A percentile compares a stretch with the other conserved stretches of the same genome.
phyloP scores from a whole-genome alignment of 768 basidiomycete species.

The Kwoniella sp. region DNA sequence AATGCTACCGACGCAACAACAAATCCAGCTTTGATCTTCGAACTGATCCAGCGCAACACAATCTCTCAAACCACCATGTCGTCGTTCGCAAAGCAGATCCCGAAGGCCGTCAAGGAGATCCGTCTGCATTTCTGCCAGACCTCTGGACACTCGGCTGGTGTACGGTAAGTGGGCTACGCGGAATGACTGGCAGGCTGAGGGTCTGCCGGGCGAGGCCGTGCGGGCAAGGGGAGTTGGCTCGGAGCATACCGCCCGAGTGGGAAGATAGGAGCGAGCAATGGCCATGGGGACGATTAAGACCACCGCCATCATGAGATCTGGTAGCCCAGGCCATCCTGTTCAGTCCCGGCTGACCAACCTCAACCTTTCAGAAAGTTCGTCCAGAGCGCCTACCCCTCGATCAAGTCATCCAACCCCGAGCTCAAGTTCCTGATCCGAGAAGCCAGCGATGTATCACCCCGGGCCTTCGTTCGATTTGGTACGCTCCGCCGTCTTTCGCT shows the following conservation, averaged over 20 bases:
- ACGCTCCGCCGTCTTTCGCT: conserved; percentile 5
- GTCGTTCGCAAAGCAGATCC: conserved; percentile 46
- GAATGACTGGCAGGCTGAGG: too few species aligned
- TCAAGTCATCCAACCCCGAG: conserved; percentile 49
- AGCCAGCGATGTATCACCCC: conserved; percentile 45
- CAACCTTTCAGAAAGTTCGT: conserved; percentile 45
- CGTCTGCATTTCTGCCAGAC: conserved; percentile 50
- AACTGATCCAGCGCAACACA: too few species aligned
- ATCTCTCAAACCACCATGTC: conserved; percentile 28
- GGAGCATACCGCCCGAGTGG: too few species aligned
- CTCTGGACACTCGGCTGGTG: conserved; percentile 34
- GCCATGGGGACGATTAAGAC: not conserved
- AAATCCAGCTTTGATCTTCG: too few species aligned
- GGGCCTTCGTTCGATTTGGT: conserved; percentile 50
- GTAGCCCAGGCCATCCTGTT: not conserved
- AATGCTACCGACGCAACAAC: not conserved
- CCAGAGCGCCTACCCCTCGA: conserved; percentile 38
- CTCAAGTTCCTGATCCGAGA: conserved; percentile 50
- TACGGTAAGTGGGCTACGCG: conserved; percentile 44
- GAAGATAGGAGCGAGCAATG: too few species aligned
- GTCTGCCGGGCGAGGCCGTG: too few species aligned
- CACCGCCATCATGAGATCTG: not conserved
- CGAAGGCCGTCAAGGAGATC: conserved; percentile 49
- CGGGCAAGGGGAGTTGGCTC: too few species aligned
- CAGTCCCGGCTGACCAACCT: too few species aligned